Percentiles rank a stretch among this genome's conserved stretches.
Conservation (phyloP, 352 stramenopile genomes). For the Peronospora destructor region DNA sequence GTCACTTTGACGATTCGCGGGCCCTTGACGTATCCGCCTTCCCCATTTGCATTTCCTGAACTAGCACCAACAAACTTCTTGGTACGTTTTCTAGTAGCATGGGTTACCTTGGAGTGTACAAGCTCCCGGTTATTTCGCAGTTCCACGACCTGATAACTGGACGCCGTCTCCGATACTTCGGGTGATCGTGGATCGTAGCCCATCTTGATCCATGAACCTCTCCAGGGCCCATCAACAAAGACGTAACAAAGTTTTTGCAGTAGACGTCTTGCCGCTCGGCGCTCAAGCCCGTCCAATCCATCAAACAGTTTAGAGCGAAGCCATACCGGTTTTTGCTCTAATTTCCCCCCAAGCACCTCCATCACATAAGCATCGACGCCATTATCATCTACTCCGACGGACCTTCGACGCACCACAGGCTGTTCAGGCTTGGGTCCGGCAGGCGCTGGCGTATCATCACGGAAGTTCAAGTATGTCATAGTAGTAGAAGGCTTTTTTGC, state of each 20-base stretch:
- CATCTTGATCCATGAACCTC: conserved; percentile 77
- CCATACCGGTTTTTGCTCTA: conserved; percentile 68
- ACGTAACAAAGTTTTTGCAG: conserved; percentile 76
- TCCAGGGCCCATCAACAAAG: conserved; percentile 77
- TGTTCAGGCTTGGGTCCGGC: conserved; percentile 41
- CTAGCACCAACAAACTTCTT: conserved; percentile 45
- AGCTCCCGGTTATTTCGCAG: conserved; percentile 75
- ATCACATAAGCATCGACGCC: conserved; percentile 61
- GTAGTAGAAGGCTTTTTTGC: conserved; percentile 64
- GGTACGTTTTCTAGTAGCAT: conserved; percentile 53
- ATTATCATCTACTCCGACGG: conserved; percentile 47
- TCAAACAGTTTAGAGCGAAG: conserved; percentile 64
- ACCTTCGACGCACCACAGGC: conserved; percentile 39
- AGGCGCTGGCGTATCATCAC: conserved; percentile 50
- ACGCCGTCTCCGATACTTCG: conserved; percentile 30
- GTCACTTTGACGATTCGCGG: conserved; percentile 70
- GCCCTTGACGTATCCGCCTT: conserved; percentile 47
- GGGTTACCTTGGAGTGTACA: conserved; percentile 72
- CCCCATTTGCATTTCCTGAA: conserved; percentile 23
- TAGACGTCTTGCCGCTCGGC: conserved; percentile 50
- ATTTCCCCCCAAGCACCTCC: conserved; percentile 41
- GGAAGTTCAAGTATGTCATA: conserved; percentile 78
- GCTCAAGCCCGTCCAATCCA: conserved; percentile 51
- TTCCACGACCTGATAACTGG: conserved; percentile 70
- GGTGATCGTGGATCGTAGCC: conserved; percentile 58